Base-by-base conservation (phyloP, 1,284 basidiomycete species). In the Anthracocystis walkeri region DNA sequence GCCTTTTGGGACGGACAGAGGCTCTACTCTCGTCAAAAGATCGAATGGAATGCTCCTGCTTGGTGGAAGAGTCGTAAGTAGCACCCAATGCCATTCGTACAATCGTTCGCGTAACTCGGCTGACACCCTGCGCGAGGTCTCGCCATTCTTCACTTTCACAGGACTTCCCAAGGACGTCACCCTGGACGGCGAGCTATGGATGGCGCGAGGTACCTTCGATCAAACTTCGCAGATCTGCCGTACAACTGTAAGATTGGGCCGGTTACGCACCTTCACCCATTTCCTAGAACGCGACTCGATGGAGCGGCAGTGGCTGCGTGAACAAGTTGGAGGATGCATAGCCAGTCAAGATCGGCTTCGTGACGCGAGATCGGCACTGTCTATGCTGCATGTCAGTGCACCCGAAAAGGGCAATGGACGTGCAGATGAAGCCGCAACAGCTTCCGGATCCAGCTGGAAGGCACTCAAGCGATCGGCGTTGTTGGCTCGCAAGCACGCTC, bases 1-100 rank as follows among this genome's bases (percentile, higher is more conserved):
- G 89, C 90, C 0, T 90, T 87, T 77, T 91, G 89, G 82, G 89
- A 91, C 76, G 90, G 90, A 4, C 87, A 87, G 58, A 84, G 85
- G 27, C 88, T 91, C 79, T 87, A 88, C 67, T 90, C 89, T 73
- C 88, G 90, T 20, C 85, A 89, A 2, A 90, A 90, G 38, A 90
- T 90, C 76, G 86, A 87, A 0, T 91, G 90, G 81, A 88, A 88
- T 1, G 89, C 90, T 3, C 90, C 90, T 0, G 65, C 89, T 41
- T 89, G 88, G 88, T 90, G 91, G 84, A 85, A 89, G 54, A 88
- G 89, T n/a, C 88, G 89, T 90, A 55, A 65, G 88, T 86, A 14
- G 14, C 4, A 20, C 3, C 16, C 50, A 5, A 21, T 35, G 2
- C 23, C 8, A 16, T 27, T 5, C 27, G 1, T 45, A 2, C 23